These are phyloP conservation scores for Multifurca ochricompacta DNA, from an alignment of 768 basidiomycete genomes.

Conservation along the genomic window DNA sequence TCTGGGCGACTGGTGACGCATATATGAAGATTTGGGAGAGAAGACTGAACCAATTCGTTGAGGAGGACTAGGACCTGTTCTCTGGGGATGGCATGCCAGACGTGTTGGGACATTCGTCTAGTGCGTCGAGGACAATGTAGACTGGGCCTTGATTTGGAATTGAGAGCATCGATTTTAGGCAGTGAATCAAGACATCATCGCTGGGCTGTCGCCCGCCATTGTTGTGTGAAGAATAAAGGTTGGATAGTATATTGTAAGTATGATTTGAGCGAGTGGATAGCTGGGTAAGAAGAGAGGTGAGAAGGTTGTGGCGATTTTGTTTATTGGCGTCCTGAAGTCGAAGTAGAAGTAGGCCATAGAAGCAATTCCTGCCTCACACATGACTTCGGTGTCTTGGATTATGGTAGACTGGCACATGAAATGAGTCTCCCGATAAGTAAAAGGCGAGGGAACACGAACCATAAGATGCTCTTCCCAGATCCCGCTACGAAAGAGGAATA, in stretches of 20 bases:
- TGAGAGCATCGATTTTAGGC: too few relatives aligned
- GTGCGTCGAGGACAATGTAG: too few relatives aligned
- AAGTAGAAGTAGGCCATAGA: background rate
- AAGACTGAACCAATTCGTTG: background rate
- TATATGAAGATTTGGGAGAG: background rate
- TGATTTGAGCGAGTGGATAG: background rate
- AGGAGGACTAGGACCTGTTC: too few relatives aligned
- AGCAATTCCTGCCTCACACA: background rate
- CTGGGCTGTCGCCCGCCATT: too few relatives aligned
- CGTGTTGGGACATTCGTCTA: background rate
- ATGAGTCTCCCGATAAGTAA: background rate
- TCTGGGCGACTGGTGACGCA: background rate
- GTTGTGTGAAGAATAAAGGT: too few relatives aligned
- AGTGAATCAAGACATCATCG: too few relatives aligned
- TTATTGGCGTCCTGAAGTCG: background rate
- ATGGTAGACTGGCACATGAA: background rate
- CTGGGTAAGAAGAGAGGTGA: background rate
- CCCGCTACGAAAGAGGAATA: background rate
- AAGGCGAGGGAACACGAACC: background rate
- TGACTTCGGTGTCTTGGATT: background rate
- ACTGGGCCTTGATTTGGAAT: too few relatives aligned
- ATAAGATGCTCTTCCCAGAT: constrained; percentile 1
- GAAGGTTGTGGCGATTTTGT: too few relatives aligned
- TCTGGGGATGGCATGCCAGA: background rate
- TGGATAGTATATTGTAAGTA: background rate